Evolutionary conservation across 352 stramenopile genomes (phyloP), one percentile per base, ranked within the genome.

Genomic region (Phytophthora litchii): DNA sequence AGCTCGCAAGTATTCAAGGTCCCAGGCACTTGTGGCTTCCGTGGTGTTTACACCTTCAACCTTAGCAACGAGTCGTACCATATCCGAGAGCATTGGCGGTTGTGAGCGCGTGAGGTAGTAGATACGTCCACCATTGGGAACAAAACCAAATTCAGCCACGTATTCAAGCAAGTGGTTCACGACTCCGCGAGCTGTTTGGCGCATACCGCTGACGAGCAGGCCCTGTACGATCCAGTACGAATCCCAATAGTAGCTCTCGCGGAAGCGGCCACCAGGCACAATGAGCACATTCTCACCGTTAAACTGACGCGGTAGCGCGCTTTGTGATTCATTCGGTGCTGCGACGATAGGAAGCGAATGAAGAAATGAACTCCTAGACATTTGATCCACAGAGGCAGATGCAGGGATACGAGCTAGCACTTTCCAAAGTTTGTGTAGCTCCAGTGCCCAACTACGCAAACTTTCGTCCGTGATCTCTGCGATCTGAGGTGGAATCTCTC

Each of bases 181-280:
- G 4, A 96, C 65, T 1, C 82, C 84, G 19, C 76, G 68, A 7
- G 90, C 89, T 3, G 90, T 96, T 48, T 78, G 49, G 31, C 52
- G 48, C 81, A 97, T 83, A 20, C 71, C 67, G 45, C 84, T 94
- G 12, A 93, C 79, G 8, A 97, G 52, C 5, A 97, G 69, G 0
- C 91, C 89, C 32, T 91, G 60, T 7, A 97, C 77, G 45, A 97
- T 97, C 92, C 92, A 98, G 70, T 91, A 97, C 41, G 82, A 92
- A 65, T 98, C 92, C 92, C 92, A 97, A 62, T 97, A 97, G 70
- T 97, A 98, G 25, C 71, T 89, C 67, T 98, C 92, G 4, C 91
- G 83, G 64, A 97, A 97, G 25, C 91, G 79, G 1, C 88, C 91
- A n/a, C 90, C 91, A 8, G 89, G 90, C 0, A 97, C 78, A 16